Conservation (phyloP, 192 early-diverging fungal species). For the Coemansia biformis region DNA sequence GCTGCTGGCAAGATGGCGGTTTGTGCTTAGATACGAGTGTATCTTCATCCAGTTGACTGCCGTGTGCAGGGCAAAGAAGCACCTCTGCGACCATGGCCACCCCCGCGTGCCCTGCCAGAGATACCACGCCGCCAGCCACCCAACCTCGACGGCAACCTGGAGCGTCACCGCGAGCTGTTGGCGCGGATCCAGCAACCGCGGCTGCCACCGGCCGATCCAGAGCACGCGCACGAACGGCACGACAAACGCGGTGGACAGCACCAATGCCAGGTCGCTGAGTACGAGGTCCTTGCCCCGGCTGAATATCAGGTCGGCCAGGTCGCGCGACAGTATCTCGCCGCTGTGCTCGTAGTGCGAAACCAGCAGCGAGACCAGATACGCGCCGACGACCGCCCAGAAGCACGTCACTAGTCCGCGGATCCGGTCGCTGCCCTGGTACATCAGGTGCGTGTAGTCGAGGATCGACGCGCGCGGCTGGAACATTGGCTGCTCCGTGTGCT, state of each 20-base stretch:
- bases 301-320: slow-evolving; percentile 28
- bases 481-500: slow-evolving; percentile 6
- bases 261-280: slow-evolving; percentile 65
- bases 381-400: slow-evolving; percentile 48
- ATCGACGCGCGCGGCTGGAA: slow-evolving; percentile 43
- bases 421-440: slow-evolving; percentile 47
- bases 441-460: slow-evolving; percentile 50
- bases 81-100: slow-evolving; percentile 88
- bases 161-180: slow-evolving; percentile 10
- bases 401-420: slow-evolving; percentile 46
- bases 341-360: slow-evolving; percentile 36
- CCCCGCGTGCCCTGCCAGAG: slow-evolving; percentile 58
- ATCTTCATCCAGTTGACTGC: slow-evolving; percentile 95
- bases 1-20: slow-evolving; percentile 60
- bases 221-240: slow-evolving; percentile 51
- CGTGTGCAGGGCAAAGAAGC: slow-evolving; percentile 80
- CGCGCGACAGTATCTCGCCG: slow-evolving; percentile 32
- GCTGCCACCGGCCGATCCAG: slow-evolving; percentile 28
- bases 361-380: slow-evolving; percentile 38
- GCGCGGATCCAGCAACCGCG: slow-evolving; percentile 19
- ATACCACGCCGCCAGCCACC: slow-evolving; percentile 56
- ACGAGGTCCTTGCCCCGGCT: slow-evolving; percentile 59
- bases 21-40: slow-evolving; percentile 85
- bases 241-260: slow-evolving; percentile 58
- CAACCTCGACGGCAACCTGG: slow-evolving; percentile 59